Evolutionary conservation across 192 early-diverging fungal genomes (phyloP), one percentile per base, ranked within the genome.

Genomic region (Ambispora gerdemannii): DNA sequence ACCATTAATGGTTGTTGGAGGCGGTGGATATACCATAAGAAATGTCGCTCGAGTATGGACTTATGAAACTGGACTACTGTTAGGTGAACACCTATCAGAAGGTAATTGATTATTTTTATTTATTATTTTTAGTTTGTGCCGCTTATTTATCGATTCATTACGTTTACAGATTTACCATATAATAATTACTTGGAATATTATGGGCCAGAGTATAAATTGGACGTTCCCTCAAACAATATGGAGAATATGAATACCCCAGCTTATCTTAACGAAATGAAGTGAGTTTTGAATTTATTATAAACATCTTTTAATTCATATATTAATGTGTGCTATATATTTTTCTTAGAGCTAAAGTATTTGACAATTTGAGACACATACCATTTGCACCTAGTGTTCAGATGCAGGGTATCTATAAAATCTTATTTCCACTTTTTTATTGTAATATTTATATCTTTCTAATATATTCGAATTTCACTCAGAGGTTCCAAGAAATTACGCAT

Each of bases 11-110:
- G 86, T 98, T 24, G 82, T 99, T 25, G 97, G 97, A 50, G 97
- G 97, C 4, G 97, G 97, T 47, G 97, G 97, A 11, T 99, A 99
- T 71, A 99, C 95, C 0, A 93, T 97, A 71, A 84, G 93, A n/a
- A 99, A 99, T 72, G 97, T 99, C 1, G 89, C 93, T 10, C 78
- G 96, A 32, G 91, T 93, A 27, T 99, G 97, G 97, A 90, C 93
- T 0, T 95, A 93, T 77, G 95, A 97, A 75, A 98, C 96, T 4
- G 90, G 90, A 6, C 83, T 95, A 6, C 86, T 93, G 2, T 84
- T 95, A 13, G 91, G 87, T 19, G 77, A 91, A 73, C 81, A 85
- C 11, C 72, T 95, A 22, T 78, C 82, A n/a, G 83, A 88, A 71
- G 79, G 84, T 86, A 80, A 61, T 20, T n/a, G n/a, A 30, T 0